Conservation (phyloP, 768 basidiomycete genomes). For the Gyrodon lividus region DNA sequence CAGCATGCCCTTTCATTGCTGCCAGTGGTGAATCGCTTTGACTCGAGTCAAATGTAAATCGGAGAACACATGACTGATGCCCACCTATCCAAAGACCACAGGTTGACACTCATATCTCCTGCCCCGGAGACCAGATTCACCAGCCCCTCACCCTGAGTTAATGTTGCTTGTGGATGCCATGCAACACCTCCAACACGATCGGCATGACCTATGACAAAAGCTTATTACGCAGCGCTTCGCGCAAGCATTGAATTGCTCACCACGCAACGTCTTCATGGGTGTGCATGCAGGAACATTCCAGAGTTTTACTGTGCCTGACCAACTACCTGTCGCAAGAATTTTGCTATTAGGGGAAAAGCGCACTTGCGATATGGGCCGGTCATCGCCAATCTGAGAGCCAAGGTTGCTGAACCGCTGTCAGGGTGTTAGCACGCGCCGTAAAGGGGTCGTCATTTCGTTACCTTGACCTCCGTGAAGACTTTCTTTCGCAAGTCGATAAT, state of each 20-base stretch:
- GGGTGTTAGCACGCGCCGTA: background rate
- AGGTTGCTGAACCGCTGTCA: constrained; percentile 82
- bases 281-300: constrained; percentile 96
- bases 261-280: constrained; percentile 69
- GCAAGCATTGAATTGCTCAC: constrained; percentile 37
- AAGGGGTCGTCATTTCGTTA: constrained; percentile 33
- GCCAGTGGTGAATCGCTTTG: constrained; percentile 82
- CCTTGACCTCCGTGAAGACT: constrained; percentile 87
- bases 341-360: constrained; percentile 92
- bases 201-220: constrained; percentile 59
- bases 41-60: constrained; percentile 1
- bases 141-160: constrained; percentile 56
- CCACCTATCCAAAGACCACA: constrained; percentile 89
- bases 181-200: constrained; percentile 95
- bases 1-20: constrained; percentile 83
- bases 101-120: constrained; percentile 78
- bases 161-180: constrained; percentile 94
- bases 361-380: constrained; percentile 89
- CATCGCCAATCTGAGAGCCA: constrained; percentile 97
- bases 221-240: constrained; percentile 7
- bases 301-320: constrained; percentile 92
- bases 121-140: constrained; percentile 92
- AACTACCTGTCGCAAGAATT: constrained; percentile 88
- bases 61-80: constrained; percentile 12
- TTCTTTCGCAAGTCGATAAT: constrained; percentile 93